Percentiles rank a stretch among this genome's conserved stretches.
These are phyloP conservation scores for Chaetomium strumarium DNA, from an alignment of 2,329 filamentous ascomycete species.

Conservation along the genomic window DNA sequence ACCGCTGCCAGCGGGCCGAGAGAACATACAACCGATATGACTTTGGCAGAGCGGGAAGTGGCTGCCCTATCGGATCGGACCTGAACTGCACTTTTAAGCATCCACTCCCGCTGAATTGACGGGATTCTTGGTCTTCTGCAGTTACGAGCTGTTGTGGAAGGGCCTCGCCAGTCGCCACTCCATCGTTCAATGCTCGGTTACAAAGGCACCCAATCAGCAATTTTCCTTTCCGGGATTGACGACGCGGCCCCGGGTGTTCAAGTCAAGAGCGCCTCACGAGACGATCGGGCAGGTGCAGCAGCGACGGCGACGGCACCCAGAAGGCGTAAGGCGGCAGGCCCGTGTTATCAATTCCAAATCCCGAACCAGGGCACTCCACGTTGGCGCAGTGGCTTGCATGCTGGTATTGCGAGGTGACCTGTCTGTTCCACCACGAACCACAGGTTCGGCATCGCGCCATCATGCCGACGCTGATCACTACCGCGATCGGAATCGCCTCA, in stretches of 20 bases:
- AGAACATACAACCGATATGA: no score
- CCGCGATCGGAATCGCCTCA: background rate
- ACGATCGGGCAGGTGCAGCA: background rate
- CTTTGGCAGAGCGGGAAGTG: no score
- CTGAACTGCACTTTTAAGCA: background rate
- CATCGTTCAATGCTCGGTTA: background rate
- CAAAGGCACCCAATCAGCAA: slow-evolving; percentile 2
- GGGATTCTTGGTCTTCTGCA: background rate
- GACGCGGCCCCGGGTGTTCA: background rate
- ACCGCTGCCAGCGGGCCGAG: no score
- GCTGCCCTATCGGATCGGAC: no score
- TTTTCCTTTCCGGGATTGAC: slow-evolving; percentile 7
- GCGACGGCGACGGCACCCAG: background rate
- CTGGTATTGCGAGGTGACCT: background rate
- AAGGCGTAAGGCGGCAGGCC: background rate
- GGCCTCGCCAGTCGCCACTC: background rate
- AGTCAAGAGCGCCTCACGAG: background rate
- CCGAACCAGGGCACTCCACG: no score
- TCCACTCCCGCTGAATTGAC: no score
- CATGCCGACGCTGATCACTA: slow-evolving; percentile 1
- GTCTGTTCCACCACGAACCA: background rate
- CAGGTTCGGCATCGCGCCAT: background rate
- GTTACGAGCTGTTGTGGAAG: background rate
- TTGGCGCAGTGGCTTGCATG: no score
- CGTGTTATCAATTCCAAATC: background rate